phyloP scores from a whole-genome alignment of 2,329 filamentous ascomycete species.

The Calonectria ilicicola region DNA sequence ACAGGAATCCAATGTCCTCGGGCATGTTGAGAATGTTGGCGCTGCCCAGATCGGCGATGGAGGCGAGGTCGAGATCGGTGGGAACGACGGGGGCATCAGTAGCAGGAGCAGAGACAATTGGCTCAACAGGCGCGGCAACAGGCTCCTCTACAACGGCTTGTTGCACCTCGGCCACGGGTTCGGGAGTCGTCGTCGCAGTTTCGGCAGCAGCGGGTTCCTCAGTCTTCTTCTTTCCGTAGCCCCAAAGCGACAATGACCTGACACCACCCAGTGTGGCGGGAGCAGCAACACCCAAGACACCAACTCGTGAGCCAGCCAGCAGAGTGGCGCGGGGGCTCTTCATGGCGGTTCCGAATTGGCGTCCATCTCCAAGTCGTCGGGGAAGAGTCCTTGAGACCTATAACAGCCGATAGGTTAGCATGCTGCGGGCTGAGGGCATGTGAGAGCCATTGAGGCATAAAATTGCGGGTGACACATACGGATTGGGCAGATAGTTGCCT shows the following conservation, averaged over 20 bases:
- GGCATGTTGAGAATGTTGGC: slow-evolving; percentile 70
- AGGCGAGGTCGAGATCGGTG: slow-evolving; percentile 49
- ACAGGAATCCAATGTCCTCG: slow-evolving; percentile 85
- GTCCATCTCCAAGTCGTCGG: slow-evolving; percentile 48
- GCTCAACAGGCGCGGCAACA: slow-evolving; percentile 31
- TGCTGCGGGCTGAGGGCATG: neutral
- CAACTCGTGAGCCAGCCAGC: slow-evolving; percentile 37
- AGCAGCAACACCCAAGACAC: slow-evolving; percentile 34
- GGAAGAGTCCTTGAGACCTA: slow-evolving; percentile 43
- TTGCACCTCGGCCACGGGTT: slow-evolving; percentile 32
- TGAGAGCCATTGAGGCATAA: slow-evolving; percentile 17
- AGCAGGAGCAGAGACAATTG: slow-evolving; percentile 31
- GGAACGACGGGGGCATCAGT: slow-evolving; percentile 38
- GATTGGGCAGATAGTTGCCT: slow-evolving; percentile 46
- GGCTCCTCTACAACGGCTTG: slow-evolving; percentile 24
- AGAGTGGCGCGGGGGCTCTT: slow-evolving; percentile 37
- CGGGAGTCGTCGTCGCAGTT: slow-evolving; percentile 32
- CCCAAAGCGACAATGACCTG: slow-evolving; percentile 51
- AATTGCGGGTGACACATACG: slow-evolving; percentile 35
- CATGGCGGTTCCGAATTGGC: slow-evolving; percentile 50
- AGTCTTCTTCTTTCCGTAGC: slow-evolving; percentile 45
- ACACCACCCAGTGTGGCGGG: slow-evolving; percentile 47
- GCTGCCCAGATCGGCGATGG: slow-evolving; percentile 51
- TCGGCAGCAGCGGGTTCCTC: slow-evolving; percentile 34
- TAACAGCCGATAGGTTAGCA: slow-evolving; percentile 3